Conservation (phyloP, 345 rosid genomes). For the Physaria fendleri region DNA sequence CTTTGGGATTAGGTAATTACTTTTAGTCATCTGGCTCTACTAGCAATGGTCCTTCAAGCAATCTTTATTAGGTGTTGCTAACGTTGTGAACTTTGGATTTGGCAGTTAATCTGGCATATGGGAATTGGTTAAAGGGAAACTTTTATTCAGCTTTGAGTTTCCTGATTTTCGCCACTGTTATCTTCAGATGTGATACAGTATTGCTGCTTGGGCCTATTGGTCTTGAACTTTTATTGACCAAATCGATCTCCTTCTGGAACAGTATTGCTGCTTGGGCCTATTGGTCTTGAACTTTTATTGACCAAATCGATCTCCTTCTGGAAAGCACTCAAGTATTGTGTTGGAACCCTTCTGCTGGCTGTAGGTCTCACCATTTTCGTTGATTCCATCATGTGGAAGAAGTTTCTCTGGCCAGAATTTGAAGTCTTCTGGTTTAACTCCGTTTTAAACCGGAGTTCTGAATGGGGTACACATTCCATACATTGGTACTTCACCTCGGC, state of each 20-base stretch:
- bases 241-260: too few species aligned
- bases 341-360: constrained; percentile 45
- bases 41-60: not conserved
- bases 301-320: constrained; percentile 63
- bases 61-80: constrained; percentile 4
- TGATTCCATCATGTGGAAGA: constrained; percentile 95
- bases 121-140: constrained; percentile 59
- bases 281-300: constrained; percentile 72
- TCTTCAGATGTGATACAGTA: constrained; percentile 84
- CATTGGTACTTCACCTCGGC: constrained; percentile 99
- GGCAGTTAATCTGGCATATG: constrained; percentile 87
- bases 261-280: constrained; percentile 75
- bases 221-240: constrained; percentile 65
- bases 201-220: constrained; percentile 79
- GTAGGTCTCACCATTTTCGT: constrained; percentile 64
- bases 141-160: constrained; percentile 64
- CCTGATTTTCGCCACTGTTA: constrained; percentile 63
- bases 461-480: constrained; percentile 89
- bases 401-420: constrained; percentile 83
- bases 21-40: constrained; percentile 10
- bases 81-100: constrained; percentile 17
- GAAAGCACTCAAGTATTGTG: constrained; percentile 59
- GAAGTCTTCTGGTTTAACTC: constrained; percentile 98
- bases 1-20: constrained; percentile 75
- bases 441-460: constrained; percentile 85